Evolutionary conservation across 352 stramenopile species (phyloP), one percentile per base, ranked within the genome.

Genomic region (Elongisporangium undulatum): DNA sequence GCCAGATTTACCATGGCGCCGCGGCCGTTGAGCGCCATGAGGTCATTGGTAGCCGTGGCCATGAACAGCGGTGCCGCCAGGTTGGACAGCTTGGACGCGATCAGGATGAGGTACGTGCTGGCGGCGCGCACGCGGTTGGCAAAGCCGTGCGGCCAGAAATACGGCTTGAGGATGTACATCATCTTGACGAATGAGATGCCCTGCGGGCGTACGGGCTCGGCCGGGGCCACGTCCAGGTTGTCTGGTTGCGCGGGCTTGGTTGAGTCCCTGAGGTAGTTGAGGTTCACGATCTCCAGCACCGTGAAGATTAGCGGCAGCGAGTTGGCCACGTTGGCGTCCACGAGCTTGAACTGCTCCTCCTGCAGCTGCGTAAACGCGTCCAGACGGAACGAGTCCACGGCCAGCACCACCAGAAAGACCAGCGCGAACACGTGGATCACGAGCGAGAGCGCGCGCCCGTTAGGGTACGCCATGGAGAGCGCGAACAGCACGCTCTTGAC

Each of bases 31-130:
- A 87, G 76, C 3, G 68, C 74, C 49, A 97, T 75, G 13, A 99
- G 66, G 9, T 81, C 73, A 51, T 98, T 98, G 7, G 92, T 98
- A 1, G 96, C 96, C 21, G 73, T 81, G 8, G 95, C 94, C 70
- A 99, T 88, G 55, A 96, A 98, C 61, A 99, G 75, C 16, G 96
- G 97, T 22, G 92, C 80, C 26, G 76, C 74, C 19, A 99, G 67
- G 65, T 95, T 98, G 34, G 88, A 91, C 26, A 91, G 64, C 70
- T 99, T 99, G 53, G 87, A 94, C 13, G 85, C 48, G 62, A 93
- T 83, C 8, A 99, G 83, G 63, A 97, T 92, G 3, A 98, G 41
- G 75, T 98, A 99, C 10, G 95, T 99, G 56, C 87, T 87, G 21
- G 83, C 82, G 16, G 91, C 91, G 55, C 95, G 85, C 21, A 91